A percentile compares a stretch with the other conserved stretches of the same genome.
Evolutionary conservation across 495 filamentous ascomycete genomes (phyloP).

Genomic region (Aspergillus avenaceus): DNA sequence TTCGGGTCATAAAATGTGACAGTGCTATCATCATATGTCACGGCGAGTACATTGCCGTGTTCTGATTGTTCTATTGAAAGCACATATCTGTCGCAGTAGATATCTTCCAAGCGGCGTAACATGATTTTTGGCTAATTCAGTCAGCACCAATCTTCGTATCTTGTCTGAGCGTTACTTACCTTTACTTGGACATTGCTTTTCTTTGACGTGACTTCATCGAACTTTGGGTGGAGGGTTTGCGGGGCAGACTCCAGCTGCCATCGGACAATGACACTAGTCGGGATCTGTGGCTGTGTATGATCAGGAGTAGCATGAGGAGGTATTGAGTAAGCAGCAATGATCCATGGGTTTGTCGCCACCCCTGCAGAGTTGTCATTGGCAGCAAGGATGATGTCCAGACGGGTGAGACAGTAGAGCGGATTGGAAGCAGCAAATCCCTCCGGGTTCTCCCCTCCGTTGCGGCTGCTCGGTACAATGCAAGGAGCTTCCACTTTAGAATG

Average conservation of each 20-base stretch:
- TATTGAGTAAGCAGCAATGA: slow-evolving; percentile 69
- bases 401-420: slow-evolving; percentile 55
- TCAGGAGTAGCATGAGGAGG: slow-evolving; percentile 41
- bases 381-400: slow-evolving; percentile 62
- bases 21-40: slow-evolving; percentile 71
- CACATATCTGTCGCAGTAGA: slow-evolving; percentile 62
- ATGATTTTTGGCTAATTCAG: slow-evolving; percentile 48
- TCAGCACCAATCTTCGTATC: slow-evolving; percentile 12
- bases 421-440: slow-evolving; percentile 32
- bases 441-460: slow-evolving; percentile 18
- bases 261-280: slow-evolving; percentile 64
- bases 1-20: slow-evolving; percentile 71
- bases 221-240: slow-evolving; percentile 62
- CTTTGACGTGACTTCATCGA: slow-evolving; percentile 66
- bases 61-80: slow-evolving; percentile 62
- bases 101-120: slow-evolving; percentile 63
- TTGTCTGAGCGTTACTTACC: slow-evolving; percentile 17
- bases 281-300: slow-evolving; percentile 54
- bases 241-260: slow-evolving; percentile 69
- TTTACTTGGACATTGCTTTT: slow-evolving; percentile 49
- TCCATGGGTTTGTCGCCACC: slow-evolving; percentile 51
- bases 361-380: slow-evolving; percentile 47
- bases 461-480: slow-evolving; percentile 25
- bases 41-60: slow-evolving; percentile 61
- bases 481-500: slow-evolving; percentile 41